Evolutionary conservation across 2,329 filamentous ascomycete species (phyloP), one percentile per base, ranked within the genome.

Genomic region (Claviceps sorghi): DNA sequence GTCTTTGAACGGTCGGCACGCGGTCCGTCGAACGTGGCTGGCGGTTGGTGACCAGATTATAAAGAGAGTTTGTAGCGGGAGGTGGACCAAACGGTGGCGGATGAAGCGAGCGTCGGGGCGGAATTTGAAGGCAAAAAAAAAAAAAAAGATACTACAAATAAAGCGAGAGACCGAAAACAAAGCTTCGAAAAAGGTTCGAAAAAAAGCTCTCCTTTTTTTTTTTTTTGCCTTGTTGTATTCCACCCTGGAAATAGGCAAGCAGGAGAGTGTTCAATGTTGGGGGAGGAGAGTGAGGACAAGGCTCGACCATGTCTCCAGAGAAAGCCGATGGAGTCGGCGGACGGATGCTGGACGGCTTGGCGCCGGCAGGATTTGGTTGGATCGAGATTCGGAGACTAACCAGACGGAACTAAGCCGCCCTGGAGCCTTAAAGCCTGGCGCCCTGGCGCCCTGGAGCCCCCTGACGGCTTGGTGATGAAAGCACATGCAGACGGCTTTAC

Each of bases 81-180:
- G 41, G 29, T n/a, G 7, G 19, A 26, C 54, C 56, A 52, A 46
- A 50, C 44, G 48, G 52, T 19, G 32, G 42, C 21, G 43, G 44
- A 32, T 22, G 34, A 54, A 51, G 50, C 54, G 52, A 56, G 51
- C 15, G 52, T 56, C 22, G 56, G 55, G 46, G 57, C 8, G 32
- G 50, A 32, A n/a, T 6, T 5, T 17, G 21, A 26, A 43, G 30
- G 29, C 4, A 30, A 29, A 42, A n/a, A 13, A 3, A 43, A 43
- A 26, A 22, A 1, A 17, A 22, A 43, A n/a, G 41, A 22, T 13
- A 13, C n/a, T n/a, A 7, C 38, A n/a, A n/a, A 17, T 40, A 15
- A 17, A 17, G 17, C 10, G 38, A 43, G 19, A 11, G 26, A 26
- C 26, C 26, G 5, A 26, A 26, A 26, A n/a, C n/a, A n/a, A n/a